phyloP scores from a whole-genome alignment of 345 rosid genomes.

The Salix viminalis region DNA sequence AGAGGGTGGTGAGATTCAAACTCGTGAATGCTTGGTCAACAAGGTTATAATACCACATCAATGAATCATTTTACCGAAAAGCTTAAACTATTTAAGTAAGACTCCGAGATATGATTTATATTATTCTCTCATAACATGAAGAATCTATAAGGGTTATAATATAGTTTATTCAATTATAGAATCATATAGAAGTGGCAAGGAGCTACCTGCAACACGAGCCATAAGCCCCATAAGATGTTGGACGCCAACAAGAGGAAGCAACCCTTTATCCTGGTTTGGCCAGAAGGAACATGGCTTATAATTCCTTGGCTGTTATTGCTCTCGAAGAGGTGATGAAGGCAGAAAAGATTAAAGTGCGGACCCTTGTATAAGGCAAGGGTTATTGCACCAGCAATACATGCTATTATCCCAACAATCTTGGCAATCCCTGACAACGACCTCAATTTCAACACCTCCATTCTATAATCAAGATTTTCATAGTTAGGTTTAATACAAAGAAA shows the following conservation, averaged over 20 bases:
- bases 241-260: conserved; percentile 74
- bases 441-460: conserved; percentile 62
- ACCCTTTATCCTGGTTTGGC: conserved; percentile 72
- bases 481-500: neutral
- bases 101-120: too few species aligned
- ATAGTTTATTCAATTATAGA: neutral
- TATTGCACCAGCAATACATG: conserved; percentile 63
- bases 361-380: conserved; percentile 73
- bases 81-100: too few species aligned
- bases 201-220: conserved; percentile 84
- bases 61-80: too few species aligned
- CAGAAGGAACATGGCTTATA: conserved; percentile 33
- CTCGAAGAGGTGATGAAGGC: conserved; percentile 36
- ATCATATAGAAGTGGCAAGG: neutral
- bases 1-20: too few species aligned
- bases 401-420: conserved; percentile 57
- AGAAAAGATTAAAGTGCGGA: conserved; percentile 45
- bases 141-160: neutral
- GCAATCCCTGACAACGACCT: conserved; percentile 56
- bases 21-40: too few species aligned
- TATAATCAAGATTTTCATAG: conserved; percentile 15
- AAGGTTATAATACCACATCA: too few species aligned
- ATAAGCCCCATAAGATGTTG: conserved; percentile 64
- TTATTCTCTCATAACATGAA: too few species aligned
- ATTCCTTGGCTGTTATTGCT: conserved; percentile 17